Percentiles rank a stretch among this genome's conserved stretches.
Conservation (phyloP, 1,284 basidiomycete species). For the Microbotryomycetes sp. region DNA sequence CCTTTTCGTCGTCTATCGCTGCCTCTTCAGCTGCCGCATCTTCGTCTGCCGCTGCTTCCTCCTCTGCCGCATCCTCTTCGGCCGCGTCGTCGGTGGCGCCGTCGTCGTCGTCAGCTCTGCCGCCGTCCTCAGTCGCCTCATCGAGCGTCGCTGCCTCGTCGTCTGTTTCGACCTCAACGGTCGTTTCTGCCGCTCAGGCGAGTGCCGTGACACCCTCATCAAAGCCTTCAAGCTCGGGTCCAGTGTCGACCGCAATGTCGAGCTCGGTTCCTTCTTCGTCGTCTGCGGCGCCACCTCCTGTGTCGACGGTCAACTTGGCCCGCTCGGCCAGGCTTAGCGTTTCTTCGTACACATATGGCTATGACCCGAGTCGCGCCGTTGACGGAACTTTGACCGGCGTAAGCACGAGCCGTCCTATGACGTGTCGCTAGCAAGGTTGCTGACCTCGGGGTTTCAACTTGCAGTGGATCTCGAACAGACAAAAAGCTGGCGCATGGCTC, state of each 20-base stretch:
- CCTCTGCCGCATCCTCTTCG: neutral
- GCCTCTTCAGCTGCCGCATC: neutral
- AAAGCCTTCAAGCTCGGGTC: no score
- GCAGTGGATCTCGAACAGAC: conserved; percentile 8
- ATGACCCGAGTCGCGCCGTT: neutral
- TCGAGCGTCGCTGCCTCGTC: neutral
- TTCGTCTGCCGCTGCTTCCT: neutral
- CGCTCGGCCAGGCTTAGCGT: neutral
- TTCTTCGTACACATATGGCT: neutral
- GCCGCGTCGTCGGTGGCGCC: neutral
- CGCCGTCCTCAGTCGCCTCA: neutral
- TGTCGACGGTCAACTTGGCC: neutral
- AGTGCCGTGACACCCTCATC: no score
- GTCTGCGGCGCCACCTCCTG: neutral
- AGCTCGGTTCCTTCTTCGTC: neutral
- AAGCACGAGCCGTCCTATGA: no score
- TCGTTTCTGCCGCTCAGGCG: no score
- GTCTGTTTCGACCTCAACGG: neutral
- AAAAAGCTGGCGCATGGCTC: conserved; percentile 10
- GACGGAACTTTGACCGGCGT: neutral
- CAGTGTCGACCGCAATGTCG: no score
- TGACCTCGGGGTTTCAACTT: no score
- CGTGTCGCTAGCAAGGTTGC: no score
- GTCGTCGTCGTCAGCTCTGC: neutral
- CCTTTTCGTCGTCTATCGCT: neutral